Percentiles rank a stretch among this genome's conserved stretches.
phyloP scores from a whole-genome alignment of 805 yeast genomes.

The Ogataea polymorpha region DNA sequence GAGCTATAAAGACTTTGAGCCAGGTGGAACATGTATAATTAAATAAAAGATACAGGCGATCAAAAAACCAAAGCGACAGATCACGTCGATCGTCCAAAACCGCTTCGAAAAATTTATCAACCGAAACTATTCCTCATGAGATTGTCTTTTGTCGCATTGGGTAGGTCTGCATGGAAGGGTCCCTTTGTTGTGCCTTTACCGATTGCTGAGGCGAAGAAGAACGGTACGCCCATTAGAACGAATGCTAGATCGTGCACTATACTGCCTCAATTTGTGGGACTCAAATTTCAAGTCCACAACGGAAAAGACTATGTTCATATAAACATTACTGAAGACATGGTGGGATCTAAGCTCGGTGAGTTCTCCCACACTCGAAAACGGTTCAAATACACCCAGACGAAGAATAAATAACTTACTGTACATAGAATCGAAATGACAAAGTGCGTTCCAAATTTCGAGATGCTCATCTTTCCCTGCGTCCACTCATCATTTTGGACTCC shows the following conservation, averaged over 20 bases:
- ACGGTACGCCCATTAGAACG: constrained; percentile 88
- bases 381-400: constrained; percentile 76
- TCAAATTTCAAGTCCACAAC: constrained; percentile 92
- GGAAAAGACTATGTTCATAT: constrained; percentile 92
- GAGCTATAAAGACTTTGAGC: constrained; percentile 15
- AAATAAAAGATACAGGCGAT: background rate
- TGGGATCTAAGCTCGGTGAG: constrained; percentile 92
- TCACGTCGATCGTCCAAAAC: constrained; percentile 5
- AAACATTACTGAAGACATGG: constrained; percentile 91
- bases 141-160: constrained; percentile 37
- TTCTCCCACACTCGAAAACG: constrained; percentile 92
- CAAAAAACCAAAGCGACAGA: background rate
- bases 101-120: constrained; percentile 1
- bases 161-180: constrained; percentile 66
- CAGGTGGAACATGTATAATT: constrained; percentile 13
- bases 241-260: constrained; percentile 94
- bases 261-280: constrained; percentile 92
- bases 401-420: constrained; percentile 43
- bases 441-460: background rate
- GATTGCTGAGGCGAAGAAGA: constrained; percentile 76
- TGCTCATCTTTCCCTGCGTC: constrained; percentile 16
- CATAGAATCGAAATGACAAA: constrained; percentile 6
- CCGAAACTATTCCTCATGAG: constrained; percentile 31
- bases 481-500: constrained; percentile 53
- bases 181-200: constrained; percentile 95